Conservation (phyloP, 2,329 filamentous ascomycete genomes). For the Exophiala dermatitidis region DNA sequence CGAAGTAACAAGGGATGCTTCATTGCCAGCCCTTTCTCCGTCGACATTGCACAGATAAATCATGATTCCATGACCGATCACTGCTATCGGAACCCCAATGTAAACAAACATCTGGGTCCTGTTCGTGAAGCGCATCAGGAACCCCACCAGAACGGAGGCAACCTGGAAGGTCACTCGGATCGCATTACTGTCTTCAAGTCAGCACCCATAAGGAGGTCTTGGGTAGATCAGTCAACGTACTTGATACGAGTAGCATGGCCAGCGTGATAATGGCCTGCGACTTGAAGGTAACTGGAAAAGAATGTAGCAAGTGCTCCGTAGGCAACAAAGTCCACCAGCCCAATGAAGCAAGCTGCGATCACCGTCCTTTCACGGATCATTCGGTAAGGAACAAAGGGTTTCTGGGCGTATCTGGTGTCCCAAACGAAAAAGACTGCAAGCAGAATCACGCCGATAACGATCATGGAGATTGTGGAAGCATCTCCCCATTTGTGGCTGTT, state of each 20-base stretch:
- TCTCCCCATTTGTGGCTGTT: constrained; percentile 43
- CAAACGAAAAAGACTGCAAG: constrained; percentile 48
- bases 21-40: neutral
- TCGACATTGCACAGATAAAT: constrained; percentile 26
- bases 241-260: neutral
- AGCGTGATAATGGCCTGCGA: neutral
- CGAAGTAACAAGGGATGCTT: neutral
- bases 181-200: constrained; percentile 31
- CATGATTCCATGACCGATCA: constrained; percentile 33
- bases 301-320: neutral
- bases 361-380: neutral
- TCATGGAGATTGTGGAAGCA: constrained; percentile 44
- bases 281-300: neutral
- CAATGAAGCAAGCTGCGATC: neutral
- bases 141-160: constrained; percentile 31
- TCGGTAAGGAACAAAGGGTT: neutral
- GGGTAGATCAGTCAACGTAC: neutral
- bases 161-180: constrained; percentile 35
- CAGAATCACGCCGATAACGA: constrained; percentile 44
- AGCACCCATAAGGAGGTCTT: neutral
- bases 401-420: constrained; percentile 40
- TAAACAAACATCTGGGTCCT: constrained; percentile 33
- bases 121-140: constrained; percentile 36
- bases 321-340: neutral
- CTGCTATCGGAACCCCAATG: constrained; percentile 31